A percentile compares a stretch with the other conserved stretches of the same genome.
phyloP scores from a whole-genome alignment of 805 yeast genomes.

The Dipodascopsis tothii region DNA sequence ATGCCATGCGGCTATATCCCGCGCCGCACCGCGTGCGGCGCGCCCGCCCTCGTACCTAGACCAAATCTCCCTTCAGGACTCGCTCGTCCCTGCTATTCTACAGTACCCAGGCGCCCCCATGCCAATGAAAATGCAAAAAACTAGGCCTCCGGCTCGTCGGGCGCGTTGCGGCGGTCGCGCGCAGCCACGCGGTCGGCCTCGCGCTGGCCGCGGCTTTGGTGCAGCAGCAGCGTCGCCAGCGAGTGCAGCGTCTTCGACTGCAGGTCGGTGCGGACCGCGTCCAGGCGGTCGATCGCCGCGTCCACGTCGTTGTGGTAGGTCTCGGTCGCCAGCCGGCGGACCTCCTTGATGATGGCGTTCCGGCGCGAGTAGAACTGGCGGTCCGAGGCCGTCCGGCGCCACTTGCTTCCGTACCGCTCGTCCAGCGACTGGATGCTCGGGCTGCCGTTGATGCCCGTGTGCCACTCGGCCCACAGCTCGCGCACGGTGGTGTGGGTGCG shows the following conservation, averaged over 20 bases:
- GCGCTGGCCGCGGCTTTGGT: not conserved
- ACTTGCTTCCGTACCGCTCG: not conserved
- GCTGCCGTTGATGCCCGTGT: not conserved
- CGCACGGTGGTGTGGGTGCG: not conserved
- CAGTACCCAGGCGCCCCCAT: no score
- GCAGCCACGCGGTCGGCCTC: not conserved
- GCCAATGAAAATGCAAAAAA: no score
- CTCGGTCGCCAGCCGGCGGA: not conserved
- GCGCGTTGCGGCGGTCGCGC: not conserved
- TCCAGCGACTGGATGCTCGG: conserved; percentile 1
- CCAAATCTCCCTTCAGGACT: no score
- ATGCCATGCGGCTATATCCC: no score
- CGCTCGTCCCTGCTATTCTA: no score
- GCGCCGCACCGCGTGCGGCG: no score
- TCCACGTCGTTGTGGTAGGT: not conserved
- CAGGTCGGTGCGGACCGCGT: not conserved
- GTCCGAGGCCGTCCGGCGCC: not conserved
- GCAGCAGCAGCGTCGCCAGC: not conserved
- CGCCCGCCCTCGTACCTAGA: no score
- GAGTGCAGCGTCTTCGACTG: not conserved
- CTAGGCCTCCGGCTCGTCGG: no score
- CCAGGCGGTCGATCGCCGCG: not conserved
- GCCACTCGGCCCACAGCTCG: conserved; percentile 3
- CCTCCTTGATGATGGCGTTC: conserved; percentile 2
- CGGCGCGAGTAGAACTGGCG: conserved; percentile 1